A percentile compares a stretch with the other conserved stretches of the same genome.
These are phyloP conservation scores for Castanea mollissima DNA, from an alignment of 306 rosid genomes.

Conservation along the genomic window DNA sequence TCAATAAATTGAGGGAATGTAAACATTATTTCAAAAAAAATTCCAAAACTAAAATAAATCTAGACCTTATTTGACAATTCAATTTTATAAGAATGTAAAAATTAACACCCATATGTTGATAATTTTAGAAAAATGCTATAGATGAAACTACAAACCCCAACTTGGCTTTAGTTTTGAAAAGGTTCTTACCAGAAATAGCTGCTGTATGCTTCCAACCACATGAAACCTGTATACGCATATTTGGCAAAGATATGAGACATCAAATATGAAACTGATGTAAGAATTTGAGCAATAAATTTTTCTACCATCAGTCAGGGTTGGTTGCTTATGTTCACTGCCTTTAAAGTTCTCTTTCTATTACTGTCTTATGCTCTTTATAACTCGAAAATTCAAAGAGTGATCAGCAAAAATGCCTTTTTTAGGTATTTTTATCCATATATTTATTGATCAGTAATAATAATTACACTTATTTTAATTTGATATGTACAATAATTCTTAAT, in stretches of 20 bases:
- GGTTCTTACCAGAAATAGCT: constrained; percentile 66
- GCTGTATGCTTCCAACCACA: constrained; percentile 99
- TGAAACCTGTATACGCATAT: constrained; percentile 53
- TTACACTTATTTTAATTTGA: too few species aligned
- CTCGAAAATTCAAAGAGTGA: neutral
- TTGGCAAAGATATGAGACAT: constrained; percentile 2
- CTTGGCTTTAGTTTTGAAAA: constrained; percentile 4
- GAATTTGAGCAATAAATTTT: constrained; percentile 4
- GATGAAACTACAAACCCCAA: neutral
- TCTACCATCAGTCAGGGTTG: neutral
- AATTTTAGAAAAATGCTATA: neutral
- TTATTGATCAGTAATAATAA: too few species aligned
- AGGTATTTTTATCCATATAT: too few species aligned
- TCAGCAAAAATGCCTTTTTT: neutral
- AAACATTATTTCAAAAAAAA: neutral
- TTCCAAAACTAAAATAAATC: neutral
- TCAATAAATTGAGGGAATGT: neutral
- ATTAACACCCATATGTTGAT: neutral
- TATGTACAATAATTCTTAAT: too few species aligned
- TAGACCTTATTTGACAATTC: neutral
- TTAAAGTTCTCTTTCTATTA: neutral
- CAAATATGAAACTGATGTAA: neutral
- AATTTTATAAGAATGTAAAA: neutral
- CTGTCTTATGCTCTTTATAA: neutral
- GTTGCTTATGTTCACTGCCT: constrained; percentile 4